Conservation (phyloP, 2,329 filamentous ascomycete genomes). For the Cercospora sojina region DNA sequence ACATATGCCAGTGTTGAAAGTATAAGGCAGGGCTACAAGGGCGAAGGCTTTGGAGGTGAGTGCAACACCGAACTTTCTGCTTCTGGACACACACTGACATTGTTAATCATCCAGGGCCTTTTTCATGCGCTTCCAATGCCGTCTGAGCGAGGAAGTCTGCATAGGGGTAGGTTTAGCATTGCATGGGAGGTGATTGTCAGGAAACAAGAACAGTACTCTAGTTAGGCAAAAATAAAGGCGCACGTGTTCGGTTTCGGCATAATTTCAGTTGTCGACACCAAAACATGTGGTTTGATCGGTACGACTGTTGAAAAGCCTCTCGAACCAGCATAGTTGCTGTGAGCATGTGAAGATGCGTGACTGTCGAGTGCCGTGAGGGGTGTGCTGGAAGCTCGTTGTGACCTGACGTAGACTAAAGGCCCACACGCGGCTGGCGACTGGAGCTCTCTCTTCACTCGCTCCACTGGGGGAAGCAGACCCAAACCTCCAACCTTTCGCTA, state of each 20-base stretch:
- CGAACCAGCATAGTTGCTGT: neutral
- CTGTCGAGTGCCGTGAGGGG: neutral
- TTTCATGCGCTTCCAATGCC: slow-evolving; percentile 7
- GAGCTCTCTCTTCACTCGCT: neutral
- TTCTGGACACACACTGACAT: neutral
- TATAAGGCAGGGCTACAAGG: slow-evolving; percentile 62
- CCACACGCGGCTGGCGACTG: neutral
- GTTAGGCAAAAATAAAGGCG: neutral
- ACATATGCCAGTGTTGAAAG: slow-evolving; percentile 74
- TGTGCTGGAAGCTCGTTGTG: neutral
- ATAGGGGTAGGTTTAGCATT: neutral
- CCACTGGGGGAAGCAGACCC: neutral
- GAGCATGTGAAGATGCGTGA: neutral
- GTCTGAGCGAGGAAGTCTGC: neutral
- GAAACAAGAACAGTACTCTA: neutral
- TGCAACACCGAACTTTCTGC: neutral
- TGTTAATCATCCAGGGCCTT: neutral
- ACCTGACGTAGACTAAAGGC: slow-evolving; percentile 3
- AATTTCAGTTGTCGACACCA: neutral
- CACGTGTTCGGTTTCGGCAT: neutral
- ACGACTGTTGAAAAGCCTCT: neutral
- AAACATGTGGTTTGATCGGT: neutral
- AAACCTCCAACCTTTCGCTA: neutral
- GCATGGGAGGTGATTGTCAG: neutral
- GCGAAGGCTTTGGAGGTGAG: slow-evolving; percentile 61